Evolutionary conservation across 2,329 filamentous ascomycete genomes (phyloP).

Genomic region (Leptoxyphium fumago): DNA sequence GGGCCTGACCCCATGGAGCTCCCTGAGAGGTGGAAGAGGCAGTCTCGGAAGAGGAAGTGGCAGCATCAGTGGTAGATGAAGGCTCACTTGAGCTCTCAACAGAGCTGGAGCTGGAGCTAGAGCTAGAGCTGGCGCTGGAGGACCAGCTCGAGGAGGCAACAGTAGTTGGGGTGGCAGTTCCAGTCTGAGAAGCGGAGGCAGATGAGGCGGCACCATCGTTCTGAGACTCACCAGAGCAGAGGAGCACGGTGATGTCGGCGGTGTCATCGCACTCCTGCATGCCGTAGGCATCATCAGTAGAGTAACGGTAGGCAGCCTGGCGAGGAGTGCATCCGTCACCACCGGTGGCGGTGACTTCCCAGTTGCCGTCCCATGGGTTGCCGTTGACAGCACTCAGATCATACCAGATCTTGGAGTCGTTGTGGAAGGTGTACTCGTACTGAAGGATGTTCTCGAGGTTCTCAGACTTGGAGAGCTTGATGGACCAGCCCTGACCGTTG

Average conservation of each 20-base stretch:
- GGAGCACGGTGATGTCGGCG: slow-evolving; percentile 20
- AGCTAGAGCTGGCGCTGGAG: slow-evolving; percentile 2
- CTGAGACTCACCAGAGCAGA: slow-evolving; percentile 19
- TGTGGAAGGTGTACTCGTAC: slow-evolving; percentile 25
- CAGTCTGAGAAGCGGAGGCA: background rate
- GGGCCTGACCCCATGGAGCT: background rate
- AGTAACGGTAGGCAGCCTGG: slow-evolving; percentile 23
- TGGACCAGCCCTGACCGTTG: slow-evolving; percentile 22
- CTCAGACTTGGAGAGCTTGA: slow-evolving; percentile 22
- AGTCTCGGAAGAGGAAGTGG: slow-evolving; percentile 1
- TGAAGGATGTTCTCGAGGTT: slow-evolving; percentile 19
- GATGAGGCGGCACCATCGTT: slow-evolving; percentile 4
- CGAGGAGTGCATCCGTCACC: slow-evolving; percentile 14
- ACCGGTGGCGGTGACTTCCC: slow-evolving; percentile 19
- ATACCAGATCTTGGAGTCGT: slow-evolving; percentile 23
- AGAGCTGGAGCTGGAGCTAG: slow-evolving; percentile 2
- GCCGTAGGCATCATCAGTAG: slow-evolving; percentile 24
- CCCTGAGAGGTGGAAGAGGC: background rate
- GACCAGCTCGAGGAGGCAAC: background rate
- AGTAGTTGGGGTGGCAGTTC: background rate
- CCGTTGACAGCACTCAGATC: slow-evolving; percentile 24
- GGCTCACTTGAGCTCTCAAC: slow-evolving; percentile 1
- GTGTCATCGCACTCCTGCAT: slow-evolving; percentile 22
- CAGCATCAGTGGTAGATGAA: slow-evolving; percentile 5
- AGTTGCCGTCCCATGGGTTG: slow-evolving; percentile 23